Evolutionary conservation across 176 grass and related monocot genomes (phyloP), one percentile per base, ranked within the genome.

Genomic region (Neostapfia colusana): DNA sequence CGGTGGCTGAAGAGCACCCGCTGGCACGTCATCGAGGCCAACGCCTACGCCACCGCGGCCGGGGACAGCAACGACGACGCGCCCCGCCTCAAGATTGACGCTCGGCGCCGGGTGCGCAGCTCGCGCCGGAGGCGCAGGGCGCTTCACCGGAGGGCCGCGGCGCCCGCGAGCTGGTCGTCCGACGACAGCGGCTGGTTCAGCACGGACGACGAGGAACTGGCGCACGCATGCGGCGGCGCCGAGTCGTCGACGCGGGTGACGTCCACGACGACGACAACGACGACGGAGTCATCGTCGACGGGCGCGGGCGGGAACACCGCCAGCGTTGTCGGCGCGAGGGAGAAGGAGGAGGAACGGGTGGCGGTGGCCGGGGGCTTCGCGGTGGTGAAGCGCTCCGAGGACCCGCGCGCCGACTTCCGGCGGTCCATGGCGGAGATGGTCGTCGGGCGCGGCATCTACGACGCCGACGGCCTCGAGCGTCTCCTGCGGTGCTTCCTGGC

Each of bases 361-460:
- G 64, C 2, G 3, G 25, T 89, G 26, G 77, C 63, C 43, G 89
- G 79, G 73, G 87, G 91, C 39, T 92, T 98, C 74, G 95, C 95
- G 15, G 91, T 98, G 73, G 83, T 85, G 36, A 98, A 98, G 89
- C 79, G 87, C 12, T 98, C 95, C 38, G 87, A 89, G 20, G 87
- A 98, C 65, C 95, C 95, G 0, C 82, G 87, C 7, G 85, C 49
- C 0, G 91, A 98, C 88, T 98, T 98, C 85, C 85, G 87, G 44
- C 86, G 53, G 35, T 98, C 95, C 49, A 98, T 98, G 89, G 87
- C 73, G 27, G 91, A 98, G 67, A 98, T 98, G 95, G 87, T 98
- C 54, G 91, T 85, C 26, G 87, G 84, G 40, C 90, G 87, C 70
- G 72, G 84, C 57, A 94, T 98, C 69, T 94, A 92, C 57, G 95